Percentiles rank a stretch among this genome's conserved stretches.
These are phyloP conservation scores for Diospyros lotus DNA, from an alignment of 148 eudicot genomes.

Conservation along the genomic window DNA sequence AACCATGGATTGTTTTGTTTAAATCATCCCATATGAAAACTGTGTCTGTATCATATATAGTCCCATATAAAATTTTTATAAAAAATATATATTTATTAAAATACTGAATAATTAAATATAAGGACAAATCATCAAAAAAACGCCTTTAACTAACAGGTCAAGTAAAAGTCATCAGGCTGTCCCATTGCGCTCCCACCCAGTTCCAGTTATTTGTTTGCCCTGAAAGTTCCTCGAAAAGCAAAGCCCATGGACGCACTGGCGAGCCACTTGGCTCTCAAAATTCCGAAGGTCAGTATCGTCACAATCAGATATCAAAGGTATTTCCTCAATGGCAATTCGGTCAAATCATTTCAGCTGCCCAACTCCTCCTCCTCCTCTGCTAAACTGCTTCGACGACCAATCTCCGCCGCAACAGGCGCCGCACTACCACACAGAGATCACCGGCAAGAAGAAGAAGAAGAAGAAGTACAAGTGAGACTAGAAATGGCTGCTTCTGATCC, in stretches of 20 bases:
- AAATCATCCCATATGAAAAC: too few relatives aligned
- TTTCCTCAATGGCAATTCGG: constrained; percentile 18
- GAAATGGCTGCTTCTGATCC: constrained; percentile 34
- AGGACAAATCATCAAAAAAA: too few relatives aligned
- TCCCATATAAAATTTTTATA: too few relatives aligned
- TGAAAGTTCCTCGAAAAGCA: background rate
- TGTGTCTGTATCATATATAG: too few relatives aligned
- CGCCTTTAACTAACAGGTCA: too few relatives aligned
- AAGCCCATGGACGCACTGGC: constrained; percentile 5
- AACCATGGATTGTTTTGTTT: too few relatives aligned
- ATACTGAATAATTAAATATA: too few relatives aligned
- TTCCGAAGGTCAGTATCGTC: constrained; percentile 18
- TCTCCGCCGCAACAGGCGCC: background rate
- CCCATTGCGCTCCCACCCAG: too few relatives aligned
- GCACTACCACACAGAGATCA: background rate
- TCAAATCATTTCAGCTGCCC: constrained; percentile 5
- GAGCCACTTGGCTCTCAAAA: background rate
- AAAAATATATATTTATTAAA: too few relatives aligned
- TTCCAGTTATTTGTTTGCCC: background rate
- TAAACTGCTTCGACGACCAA: background rate
- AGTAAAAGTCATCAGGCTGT: too few relatives aligned
- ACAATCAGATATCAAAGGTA: background rate
- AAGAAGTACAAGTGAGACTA: background rate
- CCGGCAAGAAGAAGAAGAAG: constrained; percentile 7
- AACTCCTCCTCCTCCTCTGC: background rate